Percentiles rank a stretch among this genome's conserved stretches.
Conservation (phyloP, 495 filamentous ascomycete genomes). For the Neurospora sp. region DNA sequence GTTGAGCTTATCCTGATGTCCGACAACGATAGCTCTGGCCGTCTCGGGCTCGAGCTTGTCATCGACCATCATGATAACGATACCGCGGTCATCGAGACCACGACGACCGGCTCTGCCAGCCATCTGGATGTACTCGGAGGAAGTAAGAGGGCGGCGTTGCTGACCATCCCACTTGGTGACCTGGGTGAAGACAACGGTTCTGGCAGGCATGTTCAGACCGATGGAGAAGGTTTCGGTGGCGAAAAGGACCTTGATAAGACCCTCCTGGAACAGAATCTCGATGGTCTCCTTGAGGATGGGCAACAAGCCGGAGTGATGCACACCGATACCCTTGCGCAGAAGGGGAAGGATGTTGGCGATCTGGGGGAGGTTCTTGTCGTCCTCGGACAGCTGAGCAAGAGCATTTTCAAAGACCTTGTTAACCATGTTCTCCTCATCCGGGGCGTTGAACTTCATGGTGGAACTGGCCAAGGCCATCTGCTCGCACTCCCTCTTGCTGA, state of each 20-base stretch:
- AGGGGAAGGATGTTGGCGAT: conserved; percentile 87
- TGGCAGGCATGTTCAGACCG: conserved; percentile 97
- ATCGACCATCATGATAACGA: conserved; percentile 99
- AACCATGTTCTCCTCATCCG: conserved; percentile 93
- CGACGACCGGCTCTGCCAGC: conserved; percentile 90
- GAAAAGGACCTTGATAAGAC: conserved; percentile 93
- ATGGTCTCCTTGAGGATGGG: conserved; percentile 98
- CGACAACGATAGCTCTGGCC: conserved; percentile 88
- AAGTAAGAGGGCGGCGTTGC: conserved; percentile 72
- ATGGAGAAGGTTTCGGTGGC: conserved; percentile 99
- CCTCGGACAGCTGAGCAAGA: conserved; percentile 78
- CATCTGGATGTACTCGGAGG: conserved; percentile 98
- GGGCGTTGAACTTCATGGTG: conserved; percentile 86
- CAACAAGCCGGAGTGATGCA: conserved; percentile 91
- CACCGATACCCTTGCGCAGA: conserved; percentile 82
- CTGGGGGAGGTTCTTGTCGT: conserved; percentile 78
- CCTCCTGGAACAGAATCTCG: conserved; percentile 97
- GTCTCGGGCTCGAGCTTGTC: conserved; percentile 91
- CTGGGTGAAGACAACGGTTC: conserved; percentile 95
- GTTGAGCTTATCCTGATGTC: conserved; percentile 91
- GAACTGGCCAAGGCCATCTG: conserved; percentile 73
- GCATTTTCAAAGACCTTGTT: conserved; percentile 86
- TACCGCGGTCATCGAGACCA: conserved; percentile 95
- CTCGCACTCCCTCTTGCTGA: conserved; percentile 96
- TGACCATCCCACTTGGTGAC: conserved; percentile 90